Base-by-base conservation (phyloP, 345 rosid genomes). In the Rhodamnia rubescens region DNA sequence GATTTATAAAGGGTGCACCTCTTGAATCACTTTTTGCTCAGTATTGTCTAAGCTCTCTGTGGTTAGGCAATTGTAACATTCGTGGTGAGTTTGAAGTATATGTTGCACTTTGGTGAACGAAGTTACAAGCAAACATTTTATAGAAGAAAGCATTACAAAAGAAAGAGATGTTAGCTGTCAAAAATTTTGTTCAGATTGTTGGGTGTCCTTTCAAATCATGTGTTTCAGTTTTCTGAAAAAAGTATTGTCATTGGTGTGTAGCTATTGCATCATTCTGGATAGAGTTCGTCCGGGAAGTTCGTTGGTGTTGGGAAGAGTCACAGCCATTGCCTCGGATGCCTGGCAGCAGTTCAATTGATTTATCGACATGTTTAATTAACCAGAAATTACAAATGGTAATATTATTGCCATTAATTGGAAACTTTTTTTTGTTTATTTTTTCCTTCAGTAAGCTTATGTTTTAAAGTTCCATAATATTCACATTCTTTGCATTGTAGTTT, bases 271-370 rank as follows among this genome's bases (percentile, higher is more conserved):
- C 88, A 78, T 95, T 97, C 87, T 97, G 99, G 99, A 85, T 95
- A 88, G 98, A 97, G 89, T 97, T 97, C 87, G 94, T 95, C 88
- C 96, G 96, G 84, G 99, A 97, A 94, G 95, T 95, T 86, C 98
- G 98, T 85, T 97, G 96, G 97, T 96, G 92, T 86, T 97, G 98
- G 99, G 99, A 97, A 90, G 99, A 97, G 91, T 88, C 95, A 75
- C 98, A 96, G 83, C 90, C 95, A 22, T 87, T 97, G 90, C 98
- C 99, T 56, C 94, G 92, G 91, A 90, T 95, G 92, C 91, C 90
- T 57, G 59, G 75, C 32, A 88, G 88, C 89, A 93, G 96, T 87
- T 89, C 93, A 52, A 92, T 97, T 91, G 98, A 95, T 91, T 88
- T 97, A 78, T 91, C 96, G 42, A 94, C 96, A 75, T 97, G 98